Conservation (phyloP, 78 protist genomes). For the Guillardia theta region DNA sequence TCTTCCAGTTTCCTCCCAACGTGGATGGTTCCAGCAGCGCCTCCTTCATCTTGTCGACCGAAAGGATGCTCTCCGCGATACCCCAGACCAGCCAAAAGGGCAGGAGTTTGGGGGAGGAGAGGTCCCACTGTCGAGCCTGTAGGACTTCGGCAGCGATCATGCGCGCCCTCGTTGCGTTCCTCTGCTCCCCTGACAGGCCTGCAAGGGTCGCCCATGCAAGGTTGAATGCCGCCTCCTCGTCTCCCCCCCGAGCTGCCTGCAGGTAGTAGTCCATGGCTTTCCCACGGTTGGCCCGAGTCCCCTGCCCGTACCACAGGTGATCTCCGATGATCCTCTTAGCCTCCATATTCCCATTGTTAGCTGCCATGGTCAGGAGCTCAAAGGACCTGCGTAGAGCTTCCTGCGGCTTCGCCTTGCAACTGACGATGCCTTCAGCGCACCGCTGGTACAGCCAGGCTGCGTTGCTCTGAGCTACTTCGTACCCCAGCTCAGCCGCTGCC, state of each 20-base stretch:
- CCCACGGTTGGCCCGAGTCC: not conserved
- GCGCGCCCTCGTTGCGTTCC: no score
- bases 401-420: not conserved
- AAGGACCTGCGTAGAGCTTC: not conserved
- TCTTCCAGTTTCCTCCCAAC: no score
- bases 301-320: not conserved
- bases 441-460: not conserved
- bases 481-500: slow-evolving; percentile 28
- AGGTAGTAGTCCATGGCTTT: not conserved
- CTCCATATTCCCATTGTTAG: not conserved
- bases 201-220: not conserved
- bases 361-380: not conserved
- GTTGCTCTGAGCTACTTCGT: slow-evolving; percentile 13
- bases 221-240: not conserved
- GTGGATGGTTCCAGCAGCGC: no score
- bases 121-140: no score
- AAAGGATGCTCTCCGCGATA: no score
- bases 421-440: not conserved
- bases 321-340: not conserved
- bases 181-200: no score
- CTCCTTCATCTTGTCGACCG: no score
- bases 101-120: no score
- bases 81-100: no score
- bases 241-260: not conserved
- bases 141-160: no score